Evolutionary conservation across 768 basidiomycete genomes (phyloP).

Genomic region (Gymnopilus dilepis): DNA sequence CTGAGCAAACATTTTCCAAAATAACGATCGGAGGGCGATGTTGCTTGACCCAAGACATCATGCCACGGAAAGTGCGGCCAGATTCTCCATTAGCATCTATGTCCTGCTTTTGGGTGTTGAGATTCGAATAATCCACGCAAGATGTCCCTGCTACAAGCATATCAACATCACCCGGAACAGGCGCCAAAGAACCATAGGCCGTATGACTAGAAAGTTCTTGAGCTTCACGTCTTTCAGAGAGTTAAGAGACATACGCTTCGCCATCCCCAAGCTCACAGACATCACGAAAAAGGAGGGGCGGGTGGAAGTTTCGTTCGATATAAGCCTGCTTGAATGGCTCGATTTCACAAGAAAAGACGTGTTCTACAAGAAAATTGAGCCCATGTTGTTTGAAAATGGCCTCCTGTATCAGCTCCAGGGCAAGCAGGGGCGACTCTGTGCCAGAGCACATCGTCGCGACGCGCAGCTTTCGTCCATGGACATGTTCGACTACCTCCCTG

Average conservation of each 20-base stretch:
- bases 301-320: conserved; percentile 94
- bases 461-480: conserved; percentile 83
- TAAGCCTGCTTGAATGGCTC: conserved; percentile 98
- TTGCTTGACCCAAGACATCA: conserved; percentile 90
- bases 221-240: conserved; percentile 7
- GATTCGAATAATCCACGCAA: conserved; percentile 96
- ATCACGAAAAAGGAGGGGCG: conserved; percentile 91
- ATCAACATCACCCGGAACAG: conserved; percentile 91
- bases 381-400: conserved; percentile 72
- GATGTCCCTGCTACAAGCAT: conserved; percentile 93
- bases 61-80: conserved; percentile 91
- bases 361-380: conserved; percentile 74
- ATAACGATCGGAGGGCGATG: conserved; percentile 92
- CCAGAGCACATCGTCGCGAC: conserved; percentile 98
- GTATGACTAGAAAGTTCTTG: conserved; percentile 64
- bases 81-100: conserved; percentile 92
- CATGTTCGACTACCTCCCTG: conserved; percentile 64
- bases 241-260: conserved; percentile 66
- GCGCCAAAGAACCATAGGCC: conserved; percentile 85
- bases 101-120: conserved; percentile 91
- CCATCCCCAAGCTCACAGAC: conserved; percentile 85
- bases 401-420: conserved; percentile 82
- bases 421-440: conserved; percentile 93
- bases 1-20: conserved; percentile 91
- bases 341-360: conserved; percentile 97